These are phyloP conservation scores for Strigomonas culicis DNA, from an alignment of 208 protist genomes.

Conservation along the genomic window DNA sequence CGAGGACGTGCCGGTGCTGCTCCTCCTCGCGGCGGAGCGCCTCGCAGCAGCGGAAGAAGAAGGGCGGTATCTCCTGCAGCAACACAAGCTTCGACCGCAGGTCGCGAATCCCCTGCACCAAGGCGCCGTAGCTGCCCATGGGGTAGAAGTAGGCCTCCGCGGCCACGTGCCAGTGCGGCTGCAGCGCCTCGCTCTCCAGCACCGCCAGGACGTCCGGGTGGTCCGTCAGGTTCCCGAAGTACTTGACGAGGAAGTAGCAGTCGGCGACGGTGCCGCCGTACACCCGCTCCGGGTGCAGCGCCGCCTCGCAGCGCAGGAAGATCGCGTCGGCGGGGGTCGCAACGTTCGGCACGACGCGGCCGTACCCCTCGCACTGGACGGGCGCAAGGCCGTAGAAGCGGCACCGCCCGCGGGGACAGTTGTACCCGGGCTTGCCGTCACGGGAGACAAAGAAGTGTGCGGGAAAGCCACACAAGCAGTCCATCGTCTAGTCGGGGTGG, in stretches of 20 bases:
- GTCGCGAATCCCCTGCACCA: constrained; percentile 34
- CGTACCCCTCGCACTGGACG: constrained; percentile 62
- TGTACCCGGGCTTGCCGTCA: constrained; percentile 54
- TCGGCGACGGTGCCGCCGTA: too few species aligned
- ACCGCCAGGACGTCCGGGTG: constrained; percentile 17
- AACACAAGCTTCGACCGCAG: constrained; percentile 18
- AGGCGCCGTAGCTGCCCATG: constrained; percentile 42
- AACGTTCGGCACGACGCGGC: constrained; percentile 36
- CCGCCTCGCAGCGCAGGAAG: constrained; percentile 70
- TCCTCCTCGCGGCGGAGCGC: constrained; percentile 26
- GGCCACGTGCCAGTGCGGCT: constrained; percentile 50
- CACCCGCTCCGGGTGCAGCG: constrained; percentile 36
- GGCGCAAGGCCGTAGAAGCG: constrained; percentile 54
- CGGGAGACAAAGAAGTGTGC: constrained; percentile 38
- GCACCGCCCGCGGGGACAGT: constrained; percentile 50
- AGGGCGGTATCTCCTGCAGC: constrained; percentile 68
- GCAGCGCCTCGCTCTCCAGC: constrained; percentile 45
- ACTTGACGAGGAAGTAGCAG: constrained; percentile 4
- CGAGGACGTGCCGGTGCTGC: constrained; percentile 36
- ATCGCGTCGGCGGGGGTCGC: constrained; percentile 22
- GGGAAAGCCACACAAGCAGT: constrained; percentile 62
- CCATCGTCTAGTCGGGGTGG: constrained; percentile 26
- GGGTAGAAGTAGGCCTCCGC: constrained; percentile 64
- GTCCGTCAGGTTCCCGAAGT: constrained; percentile 18
- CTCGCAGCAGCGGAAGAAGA: constrained; percentile 76